Evolutionary conservation across 2,329 filamentous ascomycete species (phyloP), one percentile per base, ranked within the genome.

Genomic region (Cladorrhinum sp.): DNA sequence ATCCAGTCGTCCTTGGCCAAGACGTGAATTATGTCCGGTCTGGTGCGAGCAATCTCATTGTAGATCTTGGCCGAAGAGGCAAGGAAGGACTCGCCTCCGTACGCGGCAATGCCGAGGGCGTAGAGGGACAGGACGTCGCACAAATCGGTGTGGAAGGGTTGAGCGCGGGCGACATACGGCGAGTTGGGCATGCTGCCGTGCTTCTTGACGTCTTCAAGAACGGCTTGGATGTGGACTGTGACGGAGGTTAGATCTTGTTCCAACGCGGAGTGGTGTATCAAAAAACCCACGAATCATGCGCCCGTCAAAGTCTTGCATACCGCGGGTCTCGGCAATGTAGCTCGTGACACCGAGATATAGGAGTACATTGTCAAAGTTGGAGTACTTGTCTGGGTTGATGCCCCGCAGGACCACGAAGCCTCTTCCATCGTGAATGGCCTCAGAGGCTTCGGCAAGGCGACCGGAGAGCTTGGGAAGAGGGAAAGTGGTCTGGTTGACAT

Each of bases 321-420:
- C 73, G 9, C 79, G 72, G 2, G 72, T 71, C 9, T 75, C 70
- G 9, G 74, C 78, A 57, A 81, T 73, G 64, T 81, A 78, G 28
- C 76, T 76, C 1, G 78, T 75, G 3, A 81, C 69, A 3, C 79
- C 79, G 9, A 77, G 74, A 62, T 79, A 80, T 55, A 80, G 74
- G 24, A 77, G 73, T 30, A 79, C 67, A 55, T 77, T 79, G 30
- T 81, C 78, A 54, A 76, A 72, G 49, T 71, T 70, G 9, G 73
- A 71, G 67, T 79, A 76, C n/a, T 72, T 72, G 24, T 73, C 71
- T 1, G 77, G 73, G 16, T 76, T 71, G 2, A 81, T 69, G 24
- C 79, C 79, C 9, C 78, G 74, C 4, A 81, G 64, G 14, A 80
- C 75, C 36, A 75, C 74, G 66, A 81, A 79, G 18, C 79, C 79